Conservation (phyloP, 192 early-diverging fungal genomes). For the Fimicolochytrium jonesii region DNA sequence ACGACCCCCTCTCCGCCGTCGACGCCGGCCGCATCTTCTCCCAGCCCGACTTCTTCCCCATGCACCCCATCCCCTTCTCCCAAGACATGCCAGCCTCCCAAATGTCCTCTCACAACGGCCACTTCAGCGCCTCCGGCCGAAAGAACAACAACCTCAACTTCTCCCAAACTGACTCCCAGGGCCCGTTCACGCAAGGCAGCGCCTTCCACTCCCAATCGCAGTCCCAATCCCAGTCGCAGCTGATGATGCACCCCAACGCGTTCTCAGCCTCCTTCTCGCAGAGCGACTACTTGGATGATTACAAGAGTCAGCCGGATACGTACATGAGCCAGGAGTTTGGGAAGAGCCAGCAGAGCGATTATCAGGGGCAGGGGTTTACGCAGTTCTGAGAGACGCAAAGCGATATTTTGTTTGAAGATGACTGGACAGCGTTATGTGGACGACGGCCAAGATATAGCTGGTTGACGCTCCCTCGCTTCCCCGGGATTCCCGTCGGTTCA, state of each 20-base stretch:
- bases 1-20: constrained; percentile 27
- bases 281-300: constrained; percentile 35
- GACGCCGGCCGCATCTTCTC: constrained; percentile 28
- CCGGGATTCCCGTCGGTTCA: too few species aligned
- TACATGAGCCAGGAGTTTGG: constrained; percentile 41
- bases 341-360: constrained; percentile 25
- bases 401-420: neutral
- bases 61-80: constrained; percentile 16
- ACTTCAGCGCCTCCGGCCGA: neutral
- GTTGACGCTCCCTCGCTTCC: too few species aligned
- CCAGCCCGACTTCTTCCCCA: constrained; percentile 26
- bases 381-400: constrained; percentile 30
- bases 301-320: constrained; percentile 45
- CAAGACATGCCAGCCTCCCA: constrained; percentile 18
- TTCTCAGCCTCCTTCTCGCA: constrained; percentile 16
- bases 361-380: constrained; percentile 28
- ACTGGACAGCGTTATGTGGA: too few species aligned
- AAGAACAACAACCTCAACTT: neutral
- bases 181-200: constrained; percentile 14
- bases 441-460: too few species aligned
- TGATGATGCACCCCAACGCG: constrained; percentile 8
- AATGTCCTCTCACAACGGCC: neutral
- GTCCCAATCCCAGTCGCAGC: neutral
- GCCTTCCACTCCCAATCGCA: constrained; percentile 4
- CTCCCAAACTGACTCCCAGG: constrained; percentile 17